Evolutionary conservation across 176 grass and related monocot species (phyloP).

Genomic region (Triticum timopheevii): DNA sequence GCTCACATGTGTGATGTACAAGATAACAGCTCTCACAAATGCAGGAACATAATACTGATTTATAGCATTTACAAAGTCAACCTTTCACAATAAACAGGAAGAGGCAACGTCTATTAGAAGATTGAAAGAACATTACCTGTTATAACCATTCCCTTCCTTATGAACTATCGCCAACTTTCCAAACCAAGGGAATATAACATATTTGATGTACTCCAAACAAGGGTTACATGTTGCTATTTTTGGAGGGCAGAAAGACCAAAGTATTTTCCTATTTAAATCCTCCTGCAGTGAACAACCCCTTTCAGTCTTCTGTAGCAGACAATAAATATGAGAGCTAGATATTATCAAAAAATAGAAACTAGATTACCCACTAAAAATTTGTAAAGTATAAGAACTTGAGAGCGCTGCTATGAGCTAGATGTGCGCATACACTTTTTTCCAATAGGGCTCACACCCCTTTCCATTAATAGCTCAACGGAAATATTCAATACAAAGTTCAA

Average conservation of each 20-base stretch:
- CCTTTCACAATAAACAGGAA: neutral
- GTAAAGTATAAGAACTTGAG: no score
- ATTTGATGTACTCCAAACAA: constrained; percentile 60
- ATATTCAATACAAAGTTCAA: no score
- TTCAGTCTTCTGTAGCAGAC: neutral
- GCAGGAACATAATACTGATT: no score
- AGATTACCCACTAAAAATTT: neutral
- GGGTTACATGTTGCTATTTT: constrained; percentile 42
- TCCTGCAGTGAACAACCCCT: neutral
- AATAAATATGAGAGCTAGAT: neutral
- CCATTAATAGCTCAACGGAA: no score
- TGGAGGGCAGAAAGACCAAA: neutral
- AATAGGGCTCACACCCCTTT: no score
- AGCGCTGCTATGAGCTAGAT: no score
- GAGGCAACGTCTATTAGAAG: neutral
- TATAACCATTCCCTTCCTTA: neutral
- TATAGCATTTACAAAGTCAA: no score
- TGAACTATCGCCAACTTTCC: constrained; percentile 46
- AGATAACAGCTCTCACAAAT: no score
- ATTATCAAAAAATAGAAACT: neutral
- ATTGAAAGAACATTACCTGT: neutral
- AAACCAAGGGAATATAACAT: constrained; percentile 48
- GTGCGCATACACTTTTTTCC: no score
- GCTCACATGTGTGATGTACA: no score
- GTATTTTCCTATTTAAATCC: neutral